Percentiles rank a stretch among this genome's conserved stretches.
These are phyloP conservation scores for Malassezia pachydermatis DNA, from an alignment of 1,284 basidiomycete species.

Conservation along the genomic window DNA sequence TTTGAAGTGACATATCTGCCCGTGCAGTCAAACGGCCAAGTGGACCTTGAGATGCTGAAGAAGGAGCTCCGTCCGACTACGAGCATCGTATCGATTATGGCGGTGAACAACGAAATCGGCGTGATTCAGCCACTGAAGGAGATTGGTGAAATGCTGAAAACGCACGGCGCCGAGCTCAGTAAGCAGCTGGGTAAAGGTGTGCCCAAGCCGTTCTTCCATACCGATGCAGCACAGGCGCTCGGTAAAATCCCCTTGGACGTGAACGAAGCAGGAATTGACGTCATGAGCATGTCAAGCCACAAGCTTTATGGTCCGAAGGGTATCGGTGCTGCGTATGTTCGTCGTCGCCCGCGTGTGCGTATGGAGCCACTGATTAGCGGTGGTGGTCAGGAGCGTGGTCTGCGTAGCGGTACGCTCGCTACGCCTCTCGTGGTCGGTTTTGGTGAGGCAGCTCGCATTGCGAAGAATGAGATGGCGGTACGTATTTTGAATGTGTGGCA, in stretches of 20 bases:
- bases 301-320: constrained; percentile 99
- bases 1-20: constrained; percentile 97
- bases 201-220: constrained; percentile 72
- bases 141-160: constrained; percentile 69
- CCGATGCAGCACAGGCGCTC: constrained; percentile 90
- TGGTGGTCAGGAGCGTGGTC: constrained; percentile 91
- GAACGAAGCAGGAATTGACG: constrained; percentile 87
- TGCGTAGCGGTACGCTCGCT: constrained; percentile 85
- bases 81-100: constrained; percentile 87
- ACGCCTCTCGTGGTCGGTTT: constrained; percentile 83
- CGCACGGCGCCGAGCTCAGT: constrained; percentile 56
- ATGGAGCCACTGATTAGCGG: constrained; percentile 90
- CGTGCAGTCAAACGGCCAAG: constrained; percentile 73
- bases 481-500: constrained; percentile 4
- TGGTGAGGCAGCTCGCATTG: constrained; percentile 87
- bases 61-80: constrained; percentile 72
- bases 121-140: constrained; percentile 95
- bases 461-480: constrained; percentile 80
- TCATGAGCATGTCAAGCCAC: constrained; percentile 92
- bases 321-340: constrained; percentile 84
- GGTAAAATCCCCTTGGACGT: constrained; percentile 63
- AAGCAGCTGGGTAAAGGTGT: constrained; percentile 54
- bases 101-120: constrained; percentile 98
- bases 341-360: constrained; percentile 80
- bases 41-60: constrained; percentile 67